Conservation (phyloP, 192 early-diverging fungal species). For the Pilobolus umbonatus region DNA sequence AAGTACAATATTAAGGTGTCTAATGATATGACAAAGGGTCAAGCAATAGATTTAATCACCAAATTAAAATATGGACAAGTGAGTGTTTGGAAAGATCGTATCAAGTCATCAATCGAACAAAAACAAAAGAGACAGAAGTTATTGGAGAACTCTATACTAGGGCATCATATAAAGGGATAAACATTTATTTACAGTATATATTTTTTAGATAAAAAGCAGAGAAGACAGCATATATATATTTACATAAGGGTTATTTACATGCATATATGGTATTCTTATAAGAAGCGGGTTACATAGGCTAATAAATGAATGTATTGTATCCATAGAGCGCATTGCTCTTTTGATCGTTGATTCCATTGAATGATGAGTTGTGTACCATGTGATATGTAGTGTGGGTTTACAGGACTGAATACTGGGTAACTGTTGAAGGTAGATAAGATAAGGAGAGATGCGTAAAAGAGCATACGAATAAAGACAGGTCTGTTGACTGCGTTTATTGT, state of each 20-base stretch:
- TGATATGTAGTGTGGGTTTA: not conserved
- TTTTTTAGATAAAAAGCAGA: no score
- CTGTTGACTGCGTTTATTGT: not conserved
- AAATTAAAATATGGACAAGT: slow-evolving; percentile 48
- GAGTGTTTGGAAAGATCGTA: slow-evolving; percentile 37
- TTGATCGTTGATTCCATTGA: not conserved
- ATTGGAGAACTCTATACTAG: not conserved
- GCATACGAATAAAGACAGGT: not conserved
- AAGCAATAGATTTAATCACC: slow-evolving; percentile 67
- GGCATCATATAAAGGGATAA: not conserved
- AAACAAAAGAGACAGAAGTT: not conserved
- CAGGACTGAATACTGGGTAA: not conserved
- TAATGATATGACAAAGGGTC: slow-evolving; percentile 50
- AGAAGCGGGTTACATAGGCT: not conserved
- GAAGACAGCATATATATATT: not conserved
- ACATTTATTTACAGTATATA: not conserved
- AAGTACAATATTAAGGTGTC: slow-evolving; percentile 23
- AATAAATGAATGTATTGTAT: not conserved
- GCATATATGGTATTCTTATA: not conserved
- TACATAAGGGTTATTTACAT: slow-evolving; percentile 2
- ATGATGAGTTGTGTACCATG: not conserved
- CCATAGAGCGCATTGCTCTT: not conserved
- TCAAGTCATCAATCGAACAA: not conserved
- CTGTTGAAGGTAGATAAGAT: not conserved
- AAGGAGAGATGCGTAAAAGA: slow-evolving; percentile 4